phyloP scores from a whole-genome alignment of 192 early-diverging fungal genomes.

The Coemansia pectinata region DNA sequence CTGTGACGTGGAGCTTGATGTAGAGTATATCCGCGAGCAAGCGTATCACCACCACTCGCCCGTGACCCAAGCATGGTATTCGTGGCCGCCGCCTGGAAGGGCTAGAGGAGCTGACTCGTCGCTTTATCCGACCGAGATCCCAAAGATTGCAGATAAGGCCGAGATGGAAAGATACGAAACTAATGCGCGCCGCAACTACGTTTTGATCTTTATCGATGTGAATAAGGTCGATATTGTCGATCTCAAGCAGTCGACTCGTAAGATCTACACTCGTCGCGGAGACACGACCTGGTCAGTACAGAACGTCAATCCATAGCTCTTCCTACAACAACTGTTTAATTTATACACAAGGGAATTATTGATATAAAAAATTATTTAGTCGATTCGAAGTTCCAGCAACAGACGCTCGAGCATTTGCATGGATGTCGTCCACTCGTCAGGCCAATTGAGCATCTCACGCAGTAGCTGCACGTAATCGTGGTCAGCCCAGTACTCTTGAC shows the following conservation, averaged over 20 bases:
- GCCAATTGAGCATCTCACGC: constrained; percentile 49
- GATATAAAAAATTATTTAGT: constrained; percentile 15
- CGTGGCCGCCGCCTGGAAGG: constrained; percentile 50
- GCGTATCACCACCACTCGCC: constrained; percentile 47
- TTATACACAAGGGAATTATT: not conserved
- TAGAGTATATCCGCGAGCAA: constrained; percentile 50
- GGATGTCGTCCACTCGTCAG: constrained; percentile 55
- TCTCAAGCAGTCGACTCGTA: constrained; percentile 27
- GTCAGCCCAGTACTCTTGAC: constrained; percentile 56
- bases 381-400: constrained; percentile 48
- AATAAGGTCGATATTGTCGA: constrained; percentile 49
- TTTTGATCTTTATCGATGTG: constrained; percentile 45
- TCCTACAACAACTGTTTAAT: not conserved
- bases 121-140: constrained; percentile 36
- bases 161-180: constrained; percentile 35
- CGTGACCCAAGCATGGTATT: constrained; percentile 49
- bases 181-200: constrained; percentile 50
- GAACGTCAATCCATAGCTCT: constrained; percentile 32
- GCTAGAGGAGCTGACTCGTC: constrained; percentile 26
- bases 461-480: constrained; percentile 49
- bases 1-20: constrained; percentile 27
- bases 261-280: constrained; percentile 40
- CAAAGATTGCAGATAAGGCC: constrained; percentile 22
- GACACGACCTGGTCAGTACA: constrained; percentile 41
- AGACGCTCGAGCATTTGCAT: constrained; percentile 56